These are phyloP conservation scores for Exophiala mesophila DNA, from an alignment of 2,329 filamentous ascomycete species.

Conservation along the genomic window DNA sequence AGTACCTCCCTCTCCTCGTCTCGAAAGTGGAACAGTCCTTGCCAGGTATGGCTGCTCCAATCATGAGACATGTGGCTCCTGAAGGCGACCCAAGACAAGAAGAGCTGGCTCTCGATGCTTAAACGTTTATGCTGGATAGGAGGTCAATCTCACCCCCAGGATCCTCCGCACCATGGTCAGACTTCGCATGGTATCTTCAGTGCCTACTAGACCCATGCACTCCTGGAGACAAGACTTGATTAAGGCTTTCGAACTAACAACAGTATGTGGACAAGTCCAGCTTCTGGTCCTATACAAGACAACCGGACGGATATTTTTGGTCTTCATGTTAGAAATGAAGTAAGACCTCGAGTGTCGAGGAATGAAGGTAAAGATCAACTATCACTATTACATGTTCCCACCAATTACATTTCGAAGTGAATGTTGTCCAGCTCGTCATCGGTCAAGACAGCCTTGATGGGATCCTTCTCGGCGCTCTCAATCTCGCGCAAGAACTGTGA, in stretches of 20 bases:
- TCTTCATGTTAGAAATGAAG: neutral
- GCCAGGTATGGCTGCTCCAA: slow-evolving; percentile 34
- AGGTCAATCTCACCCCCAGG: no score
- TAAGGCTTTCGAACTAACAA: no score
- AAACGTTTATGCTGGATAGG: no score
- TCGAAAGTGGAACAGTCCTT: slow-evolving; percentile 69
- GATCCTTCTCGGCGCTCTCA: slow-evolving; percentile 51
- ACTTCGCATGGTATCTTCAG: no score
- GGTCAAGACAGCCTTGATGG: slow-evolving; percentile 9
- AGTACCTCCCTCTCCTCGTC: slow-evolving; percentile 71
- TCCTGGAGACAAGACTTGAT: no score
- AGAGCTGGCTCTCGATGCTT: no score
- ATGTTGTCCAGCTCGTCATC: neutral
- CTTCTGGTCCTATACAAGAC: neutral
- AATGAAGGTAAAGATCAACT: no score
- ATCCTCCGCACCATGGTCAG: no score
- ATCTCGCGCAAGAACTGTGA: slow-evolving; percentile 60
- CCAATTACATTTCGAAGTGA: neutral
- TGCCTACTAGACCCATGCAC: no score
- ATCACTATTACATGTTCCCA: no score
- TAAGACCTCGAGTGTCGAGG: neutral
- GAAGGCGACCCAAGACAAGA: neutral
- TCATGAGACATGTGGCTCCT: neutral
- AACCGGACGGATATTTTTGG: neutral
- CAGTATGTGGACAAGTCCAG: neutral